Evolutionary conservation across 83 land plant species (phyloP).

Genomic region (Thuja plicata): DNA sequence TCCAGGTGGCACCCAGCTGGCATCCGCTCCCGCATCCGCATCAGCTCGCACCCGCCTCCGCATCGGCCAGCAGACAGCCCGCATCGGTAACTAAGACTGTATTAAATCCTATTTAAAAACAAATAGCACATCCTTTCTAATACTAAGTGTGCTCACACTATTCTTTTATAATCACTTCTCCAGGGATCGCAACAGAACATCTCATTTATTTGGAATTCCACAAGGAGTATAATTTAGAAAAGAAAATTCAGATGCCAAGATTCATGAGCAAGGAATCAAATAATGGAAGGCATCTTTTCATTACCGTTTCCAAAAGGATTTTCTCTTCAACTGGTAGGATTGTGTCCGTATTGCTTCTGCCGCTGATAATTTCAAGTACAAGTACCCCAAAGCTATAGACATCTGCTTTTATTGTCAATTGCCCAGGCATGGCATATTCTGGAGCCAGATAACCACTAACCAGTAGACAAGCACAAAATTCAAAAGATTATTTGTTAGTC

Average conservation of each 20-base stretch:
- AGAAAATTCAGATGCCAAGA: not conserved
- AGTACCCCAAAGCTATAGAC: too few relatives aligned
- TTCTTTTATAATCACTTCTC: not conserved
- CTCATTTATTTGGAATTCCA: not conserved
- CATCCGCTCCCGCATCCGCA: too few relatives aligned
- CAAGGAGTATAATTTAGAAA: not conserved
- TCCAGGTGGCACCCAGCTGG: too few relatives aligned
- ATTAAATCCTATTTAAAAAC: not conserved
- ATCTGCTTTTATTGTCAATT: too few relatives aligned
- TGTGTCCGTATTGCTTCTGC: conserved; percentile 14
- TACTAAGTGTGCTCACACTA: not conserved
- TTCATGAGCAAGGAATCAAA: not conserved
- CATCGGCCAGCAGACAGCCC: too few relatives aligned
- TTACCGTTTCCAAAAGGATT: conserved; percentile 27
- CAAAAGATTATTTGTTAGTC: not conserved
- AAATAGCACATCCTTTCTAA: not conserved
- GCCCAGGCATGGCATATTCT: too few relatives aligned
- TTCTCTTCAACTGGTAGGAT: conserved; percentile 13
- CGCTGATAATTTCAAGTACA: conserved; percentile 22
- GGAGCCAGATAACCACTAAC: too few relatives aligned
- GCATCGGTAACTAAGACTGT: too few relatives aligned
- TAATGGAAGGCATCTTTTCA: not conserved
- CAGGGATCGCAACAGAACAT: not conserved
- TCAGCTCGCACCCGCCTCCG: too few relatives aligned
- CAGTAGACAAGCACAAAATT: not conserved